Base-by-base conservation (phyloP, 2,329 filamentous ascomycete genomes). In the Aspergillus pseudonomiae region DNA sequence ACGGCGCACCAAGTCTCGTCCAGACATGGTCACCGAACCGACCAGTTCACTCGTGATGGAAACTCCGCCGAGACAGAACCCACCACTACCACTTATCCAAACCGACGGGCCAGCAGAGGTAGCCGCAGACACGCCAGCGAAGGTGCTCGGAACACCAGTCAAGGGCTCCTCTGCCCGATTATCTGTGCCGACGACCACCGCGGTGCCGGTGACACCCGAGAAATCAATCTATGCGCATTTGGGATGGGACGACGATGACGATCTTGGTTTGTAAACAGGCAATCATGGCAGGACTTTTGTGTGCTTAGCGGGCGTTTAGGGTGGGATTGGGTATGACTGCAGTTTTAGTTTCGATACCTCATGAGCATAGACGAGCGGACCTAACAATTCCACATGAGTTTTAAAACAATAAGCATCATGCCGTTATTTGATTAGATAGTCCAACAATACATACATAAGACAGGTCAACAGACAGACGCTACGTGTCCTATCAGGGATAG, bases 171-270 rank as follows among this genome's bases (percentile, higher is more conserved):
- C 70, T 9, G 65, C 66, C 43, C 69, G 65, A 63, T 61, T 67
- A 43, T 64, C 59, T 4, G 67, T 64, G 39, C 64, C 66, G n/a
- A 45, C 60, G 7, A 59, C 67, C 6, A 52, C 67, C 2, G 60
- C 67, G 50, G 65, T 73, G 45, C 74, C 75, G 2, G 70, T 73
- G 24, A 78, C 74, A 9, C 74, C 73, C 21, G 75, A 77, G 60
- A 77, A 77, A 57, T 69, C 79, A 10, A 78, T 82, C 50, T 82
- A 82, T 61, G 77, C 77, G 63, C 71, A 76, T 53, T 64, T 82
- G 57, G 80, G 80, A 58, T 82, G 80, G 80, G 76, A 80, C 64
- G 77, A 80, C 64, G 77, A 80, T 65, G 77, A 79, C 62, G 77
- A 80, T 61, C 60, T 69, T 63, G 63, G 57, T 39, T 60, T 66